A percentile compares a stretch with the other conserved stretches of the same genome.
phyloP scores from a whole-genome alignment of 169 alveolate species.

The Eimeria tenella region DNA sequence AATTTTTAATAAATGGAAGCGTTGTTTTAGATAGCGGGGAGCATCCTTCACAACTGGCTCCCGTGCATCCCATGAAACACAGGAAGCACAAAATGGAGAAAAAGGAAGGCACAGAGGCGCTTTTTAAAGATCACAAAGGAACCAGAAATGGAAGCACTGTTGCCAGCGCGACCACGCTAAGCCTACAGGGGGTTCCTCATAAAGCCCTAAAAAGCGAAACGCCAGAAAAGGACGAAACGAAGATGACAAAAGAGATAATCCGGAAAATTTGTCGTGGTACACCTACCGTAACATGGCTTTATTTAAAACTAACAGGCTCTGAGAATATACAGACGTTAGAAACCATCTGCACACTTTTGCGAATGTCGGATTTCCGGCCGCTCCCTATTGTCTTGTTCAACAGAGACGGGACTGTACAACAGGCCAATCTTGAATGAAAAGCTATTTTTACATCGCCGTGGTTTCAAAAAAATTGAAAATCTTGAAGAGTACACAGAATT shows the following conservation, averaged over 20 bases:
- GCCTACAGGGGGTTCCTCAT: no score
- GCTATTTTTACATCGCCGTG: conserved; percentile 94
- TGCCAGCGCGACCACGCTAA: neutral
- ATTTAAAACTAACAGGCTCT: no score
- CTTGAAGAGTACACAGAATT: conserved; percentile 92
- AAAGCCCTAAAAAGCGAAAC: neutral
- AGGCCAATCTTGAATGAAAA: conserved; percentile 94
- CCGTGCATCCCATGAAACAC: no score
- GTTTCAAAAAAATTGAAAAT: conserved; percentile 92
- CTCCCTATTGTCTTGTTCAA: neutral
- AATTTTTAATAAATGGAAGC: no score
- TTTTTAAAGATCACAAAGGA: no score
- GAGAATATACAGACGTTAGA: neutral
- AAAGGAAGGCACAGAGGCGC: no score
- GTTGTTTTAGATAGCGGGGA: no score
- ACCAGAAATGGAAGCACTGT: neutral
- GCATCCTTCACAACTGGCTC: no score
- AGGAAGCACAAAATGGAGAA: no score
- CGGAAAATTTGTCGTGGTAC: conserved; percentile 61
- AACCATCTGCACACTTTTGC: neutral
- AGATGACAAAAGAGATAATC: conserved; percentile 47
- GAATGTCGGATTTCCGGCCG: neutral
- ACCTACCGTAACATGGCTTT: no score
- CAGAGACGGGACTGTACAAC: conserved; percentile 88
- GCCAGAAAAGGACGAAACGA: neutral